Evolutionary conservation across 2,329 filamentous ascomycete species (phyloP), one percentile per base, ranked within the genome.

Genomic region (Fusarium tricinctum): DNA sequence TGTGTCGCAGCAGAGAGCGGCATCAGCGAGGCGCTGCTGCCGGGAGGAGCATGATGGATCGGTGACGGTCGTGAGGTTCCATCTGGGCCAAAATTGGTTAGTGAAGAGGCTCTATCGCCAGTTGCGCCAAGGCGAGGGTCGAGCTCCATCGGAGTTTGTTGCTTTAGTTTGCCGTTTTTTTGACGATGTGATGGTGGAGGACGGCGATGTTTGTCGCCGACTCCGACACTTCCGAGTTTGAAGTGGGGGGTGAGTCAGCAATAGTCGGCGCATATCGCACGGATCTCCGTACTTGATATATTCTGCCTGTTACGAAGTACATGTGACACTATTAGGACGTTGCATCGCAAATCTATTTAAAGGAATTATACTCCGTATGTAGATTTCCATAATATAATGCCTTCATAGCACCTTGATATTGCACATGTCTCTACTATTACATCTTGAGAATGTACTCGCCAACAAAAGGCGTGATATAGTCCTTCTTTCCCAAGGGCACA

Each of bases 401-500:
- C 14, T 32, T 32, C 30, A 32, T 32, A 26, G 9, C 9, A 26
- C 8, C 8, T 8, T 26, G 9, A 10, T 10, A 3, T 26, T 8
- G 26, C 26, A 26, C 26, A 26, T 26, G 4, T 10, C 26, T 26
- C 26, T 10, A 10, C 9, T 10, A 8, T 26, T 63, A 54, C 30
- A 43, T 51, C 58, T 69, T 72, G 1, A 69, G 30, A n/a, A 74
- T 64, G 35, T 68, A 60, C 51, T 68, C 52, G 1, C 53, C 67
- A 19, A 74, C 50, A 56, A 75, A 78, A 7, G 56, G 23, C 48
- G 54, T 63, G 60, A 86, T 70, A 71, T 79, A 90, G 70, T 89
- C 85, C 39, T 62, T 54, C 80, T 90, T 90, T 17, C 86, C 87
- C n/a, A 91, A 19, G 0, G 81, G 80, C n/a, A 89, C 85, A 1